These are phyloP conservation scores for Annulohypoxylon truncatum DNA, from an alignment of 2,329 filamentous ascomycete genomes.

Conservation along the genomic window DNA sequence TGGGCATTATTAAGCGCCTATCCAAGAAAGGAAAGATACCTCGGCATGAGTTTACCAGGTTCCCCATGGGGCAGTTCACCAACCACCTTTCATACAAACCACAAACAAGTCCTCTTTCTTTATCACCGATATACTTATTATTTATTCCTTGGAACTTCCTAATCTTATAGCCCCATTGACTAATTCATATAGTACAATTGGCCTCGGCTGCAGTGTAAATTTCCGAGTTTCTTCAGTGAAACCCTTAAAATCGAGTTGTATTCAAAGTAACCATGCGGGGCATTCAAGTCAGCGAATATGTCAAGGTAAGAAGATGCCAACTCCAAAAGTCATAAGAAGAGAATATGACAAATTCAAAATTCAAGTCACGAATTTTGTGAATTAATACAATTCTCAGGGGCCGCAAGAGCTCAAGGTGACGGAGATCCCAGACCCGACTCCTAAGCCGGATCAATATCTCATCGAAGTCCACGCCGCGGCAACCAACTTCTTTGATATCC, in stretches of 20 bases:
- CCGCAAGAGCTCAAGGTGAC: conserved; percentile 82
- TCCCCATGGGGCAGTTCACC: conserved; percentile 30
- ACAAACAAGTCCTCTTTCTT: not conserved
- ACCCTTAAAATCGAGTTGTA: not conserved
- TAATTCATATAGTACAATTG: too few relatives aligned
- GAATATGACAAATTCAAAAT: not conserved
- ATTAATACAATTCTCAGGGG: conserved; percentile 61
- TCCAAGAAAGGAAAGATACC: not conserved
- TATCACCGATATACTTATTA: not conserved
- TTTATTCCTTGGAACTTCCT: not conserved
- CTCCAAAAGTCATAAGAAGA: not conserved
- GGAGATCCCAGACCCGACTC: conserved; percentile 78
- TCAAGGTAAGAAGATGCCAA: conserved; percentile 66
- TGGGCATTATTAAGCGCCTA: not conserved
- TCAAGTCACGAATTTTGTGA: not conserved
- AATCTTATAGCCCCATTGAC: not conserved
- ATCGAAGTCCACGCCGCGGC: conserved; percentile 88
- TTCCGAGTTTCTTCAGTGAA: too few relatives aligned
- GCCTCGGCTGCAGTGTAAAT: too few relatives aligned
- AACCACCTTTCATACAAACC: conserved; percentile 2
- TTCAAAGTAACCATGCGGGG: conserved; percentile 71
- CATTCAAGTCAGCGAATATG: conserved; percentile 79
- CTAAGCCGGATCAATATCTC: conserved; percentile 80
- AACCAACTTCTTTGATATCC: conserved; percentile 96
- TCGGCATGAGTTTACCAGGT: conserved; percentile 18